Evolutionary conservation across 2,329 filamentous ascomycete species (phyloP).

Genomic region (Epicoccum nigrum): DNA sequence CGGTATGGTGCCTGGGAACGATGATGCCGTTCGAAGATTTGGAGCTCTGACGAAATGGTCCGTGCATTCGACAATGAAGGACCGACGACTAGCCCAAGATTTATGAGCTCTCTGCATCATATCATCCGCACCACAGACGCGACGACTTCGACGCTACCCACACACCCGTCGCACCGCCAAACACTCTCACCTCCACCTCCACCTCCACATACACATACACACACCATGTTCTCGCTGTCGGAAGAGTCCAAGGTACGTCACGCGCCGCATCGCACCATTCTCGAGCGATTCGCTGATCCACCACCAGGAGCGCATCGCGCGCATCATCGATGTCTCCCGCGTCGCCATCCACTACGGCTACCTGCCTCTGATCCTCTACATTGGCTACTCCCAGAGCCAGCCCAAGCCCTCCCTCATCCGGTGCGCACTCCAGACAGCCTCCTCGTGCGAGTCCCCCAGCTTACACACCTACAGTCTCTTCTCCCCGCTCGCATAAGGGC

Average conservation of each 20-base stretch:
- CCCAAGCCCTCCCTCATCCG: slow-evolving; percentile 82
- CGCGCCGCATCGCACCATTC: neutral
- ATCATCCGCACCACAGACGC: slow-evolving; percentile 14
- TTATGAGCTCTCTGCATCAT: slow-evolving; percentile 30
- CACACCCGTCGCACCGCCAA: neutral
- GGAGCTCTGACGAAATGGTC: slow-evolving; percentile 29
- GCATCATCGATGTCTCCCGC: slow-evolving; percentile 92
- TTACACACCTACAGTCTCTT: slow-evolving; percentile 42
- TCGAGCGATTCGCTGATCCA: slow-evolving; percentile 28
- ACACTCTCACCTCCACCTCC: too few relatives aligned
- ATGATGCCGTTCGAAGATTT: slow-evolving; percentile 27
- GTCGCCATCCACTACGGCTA: slow-evolving; percentile 98
- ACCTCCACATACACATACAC: too few relatives aligned
- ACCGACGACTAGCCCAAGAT: too few relatives aligned
- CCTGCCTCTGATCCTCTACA: slow-evolving; percentile 93
- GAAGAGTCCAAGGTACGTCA: slow-evolving; percentile 89
- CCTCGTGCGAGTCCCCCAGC: slow-evolving; percentile 2
- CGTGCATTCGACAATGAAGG: too few relatives aligned
- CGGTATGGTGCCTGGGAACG: neutral
- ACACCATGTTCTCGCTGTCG: slow-evolving; percentile 68
- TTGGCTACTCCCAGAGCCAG: slow-evolving; percentile 94
- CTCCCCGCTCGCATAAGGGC: slow-evolving; percentile 45
- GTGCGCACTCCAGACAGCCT: slow-evolving; percentile 50
- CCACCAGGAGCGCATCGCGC: slow-evolving; percentile 89
- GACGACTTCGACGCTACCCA: slow-evolving; percentile 2